A percentile compares a stretch with the other conserved stretches of the same genome.
These are phyloP conservation scores for Candida fluviatilis DNA, from an alignment of 805 yeast species.

Conservation along the genomic window DNA sequence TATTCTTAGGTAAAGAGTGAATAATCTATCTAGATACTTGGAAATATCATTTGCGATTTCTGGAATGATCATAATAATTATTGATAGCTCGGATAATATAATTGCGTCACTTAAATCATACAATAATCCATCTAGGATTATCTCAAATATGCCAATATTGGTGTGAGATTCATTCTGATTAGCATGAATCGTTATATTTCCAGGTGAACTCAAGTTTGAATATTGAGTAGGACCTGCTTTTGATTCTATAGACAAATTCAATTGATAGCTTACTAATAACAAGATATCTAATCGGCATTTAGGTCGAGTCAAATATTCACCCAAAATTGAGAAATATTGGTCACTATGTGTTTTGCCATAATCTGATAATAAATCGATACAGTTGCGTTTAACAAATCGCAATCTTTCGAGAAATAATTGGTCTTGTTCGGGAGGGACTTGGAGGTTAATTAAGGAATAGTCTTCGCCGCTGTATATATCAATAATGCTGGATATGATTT, in stretches of 20 bases:
- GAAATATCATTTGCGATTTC: slow-evolving; percentile 35
- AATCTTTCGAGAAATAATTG: slow-evolving; percentile 44
- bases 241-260: no score
- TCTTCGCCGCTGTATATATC: slow-evolving; percentile 21
- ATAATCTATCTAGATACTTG: slow-evolving; percentile 34
- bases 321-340: slow-evolving; percentile 32
- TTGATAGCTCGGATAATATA: slow-evolving; percentile 30
- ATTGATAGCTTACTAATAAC: slow-evolving; percentile 21
- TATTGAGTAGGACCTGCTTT: no score
- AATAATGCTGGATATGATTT: slow-evolving; percentile 21
- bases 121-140: slow-evolving; percentile 33
- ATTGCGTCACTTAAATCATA: slow-evolving; percentile 40
- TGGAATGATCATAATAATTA: slow-evolving; percentile 37
- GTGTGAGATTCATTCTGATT: slow-evolving; percentile 22
- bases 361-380: slow-evolving; percentile 34
- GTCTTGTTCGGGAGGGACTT: slow-evolving; percentile 12
- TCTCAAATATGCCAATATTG: no score
- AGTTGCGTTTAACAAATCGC: slow-evolving; percentile 45
- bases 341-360: slow-evolving; percentile 39
- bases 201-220: no score
- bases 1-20: slow-evolving; percentile 43
- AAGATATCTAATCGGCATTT: slow-evolving; percentile 35
- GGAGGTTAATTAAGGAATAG: slow-evolving; percentile 13
- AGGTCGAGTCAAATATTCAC: slow-evolving; percentile 29
- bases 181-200: slow-evolving; percentile 23